These are phyloP conservation scores for Moringa oleifera DNA, from an alignment of 345 rosid genomes.

Conservation along the genomic window DNA sequence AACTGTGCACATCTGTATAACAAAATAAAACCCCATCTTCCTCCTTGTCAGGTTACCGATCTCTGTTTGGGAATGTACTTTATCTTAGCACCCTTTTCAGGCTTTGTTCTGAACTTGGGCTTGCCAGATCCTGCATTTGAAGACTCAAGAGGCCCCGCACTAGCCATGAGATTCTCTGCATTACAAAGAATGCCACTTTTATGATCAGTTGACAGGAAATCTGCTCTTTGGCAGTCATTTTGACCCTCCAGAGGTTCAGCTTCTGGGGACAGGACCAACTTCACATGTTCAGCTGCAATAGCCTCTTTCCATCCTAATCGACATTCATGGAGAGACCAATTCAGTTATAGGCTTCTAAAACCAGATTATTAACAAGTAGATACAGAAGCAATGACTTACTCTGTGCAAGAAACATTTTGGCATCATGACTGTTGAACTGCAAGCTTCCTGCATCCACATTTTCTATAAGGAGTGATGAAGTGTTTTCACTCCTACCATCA, in stretches of 20 bases:
- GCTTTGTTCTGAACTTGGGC: conserved; percentile 41
- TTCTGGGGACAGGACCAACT: conserved; percentile 46
- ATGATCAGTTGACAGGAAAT: conserved; percentile 23
- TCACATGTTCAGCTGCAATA: conserved; percentile 57
- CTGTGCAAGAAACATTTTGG: conserved; percentile 65
- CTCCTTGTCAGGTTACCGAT: conserved; percentile 20
- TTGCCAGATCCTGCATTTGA: conserved; percentile 24
- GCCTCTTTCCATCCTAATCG: conserved; percentile 89
- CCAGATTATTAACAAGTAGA: not conserved
- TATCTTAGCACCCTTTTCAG: conserved; percentile 62
- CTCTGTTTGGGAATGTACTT: conserved; percentile 77
- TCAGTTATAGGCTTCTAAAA: not conserved
- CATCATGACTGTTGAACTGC: conserved; percentile 52
- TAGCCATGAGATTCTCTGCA: conserved; percentile 19
- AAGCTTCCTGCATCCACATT: conserved; percentile 21
- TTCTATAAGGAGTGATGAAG: conserved; percentile 7
- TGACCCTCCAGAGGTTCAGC: conserved; percentile 25
- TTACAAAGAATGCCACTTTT: conserved; percentile 13
- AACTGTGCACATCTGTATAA: conserved; percentile 37
- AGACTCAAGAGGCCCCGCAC: conserved; percentile 9
- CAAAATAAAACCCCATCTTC: conserved; percentile 18
- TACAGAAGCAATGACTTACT: conserved; percentile 42
- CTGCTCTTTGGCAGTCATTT: conserved; percentile 8
- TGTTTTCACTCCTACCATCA: conserved; percentile 11
- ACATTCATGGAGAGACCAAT: not conserved